Conservation (phyloP, 306 rosid genomes). For the Biancaea sappan region DNA sequence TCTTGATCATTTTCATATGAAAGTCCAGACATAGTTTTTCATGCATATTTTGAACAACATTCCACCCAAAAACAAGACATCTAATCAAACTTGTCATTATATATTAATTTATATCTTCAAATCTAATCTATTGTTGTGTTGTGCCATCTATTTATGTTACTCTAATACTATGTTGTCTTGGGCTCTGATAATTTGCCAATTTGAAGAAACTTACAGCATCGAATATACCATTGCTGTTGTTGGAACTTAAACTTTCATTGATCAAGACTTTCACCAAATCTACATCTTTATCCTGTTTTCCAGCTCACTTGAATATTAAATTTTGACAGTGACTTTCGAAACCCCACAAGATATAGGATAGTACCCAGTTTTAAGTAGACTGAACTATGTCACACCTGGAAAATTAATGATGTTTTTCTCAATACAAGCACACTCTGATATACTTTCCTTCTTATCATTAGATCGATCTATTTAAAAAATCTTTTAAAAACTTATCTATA, state of each 20-base stretch:
- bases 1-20: background rate
- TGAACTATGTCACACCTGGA: background rate
- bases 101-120: background rate
- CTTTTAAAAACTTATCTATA: no score
- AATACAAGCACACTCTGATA: background rate
- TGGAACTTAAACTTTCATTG: conserved; percentile 33
- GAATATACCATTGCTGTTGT: conserved; percentile 21
- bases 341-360: conserved; percentile 18
- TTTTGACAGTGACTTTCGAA: conserved; percentile 36
- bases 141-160: background rate
- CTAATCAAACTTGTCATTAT: no score
- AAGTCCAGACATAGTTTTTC: background rate
- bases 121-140: background rate
- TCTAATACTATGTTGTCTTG: background rate
- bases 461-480: no score
- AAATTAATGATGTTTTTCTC: background rate
- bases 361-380: conserved; percentile 17
- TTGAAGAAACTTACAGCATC: background rate
- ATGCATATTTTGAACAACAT: background rate
- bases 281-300: conserved; percentile 44
- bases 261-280: conserved; percentile 47
- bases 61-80: no score
- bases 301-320: conserved; percentile 26
- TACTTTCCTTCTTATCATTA: no score
- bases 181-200: background rate